Percentiles rank a stretch among this genome's conserved stretches.
Conservation (phyloP, 2,329 filamentous ascomycete species). For the Pseudogymnoascus sp. region DNA sequence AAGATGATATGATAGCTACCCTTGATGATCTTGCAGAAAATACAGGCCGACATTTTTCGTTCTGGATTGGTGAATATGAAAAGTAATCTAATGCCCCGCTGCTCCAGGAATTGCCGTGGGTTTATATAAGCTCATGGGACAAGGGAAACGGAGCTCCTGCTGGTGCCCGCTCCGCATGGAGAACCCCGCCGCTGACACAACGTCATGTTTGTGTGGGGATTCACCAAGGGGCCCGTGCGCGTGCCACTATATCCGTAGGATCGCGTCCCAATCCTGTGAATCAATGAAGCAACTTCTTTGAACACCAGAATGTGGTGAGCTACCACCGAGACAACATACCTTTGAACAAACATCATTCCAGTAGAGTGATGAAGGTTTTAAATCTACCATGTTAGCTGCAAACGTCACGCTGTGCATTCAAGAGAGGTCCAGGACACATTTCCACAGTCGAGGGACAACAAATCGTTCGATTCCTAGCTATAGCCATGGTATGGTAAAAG, state of each 20-base stretch:
- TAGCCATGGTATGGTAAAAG: not conserved
- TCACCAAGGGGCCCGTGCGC: not conserved
- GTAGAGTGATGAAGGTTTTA: not conserved
- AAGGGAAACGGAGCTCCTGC: not conserved
- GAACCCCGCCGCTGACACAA: constrained; percentile 5
- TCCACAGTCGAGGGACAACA: not conserved
- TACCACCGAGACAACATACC: not conserved
- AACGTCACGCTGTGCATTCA: not conserved
- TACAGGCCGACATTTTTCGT: constrained; percentile 59
- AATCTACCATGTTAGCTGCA: not conserved
- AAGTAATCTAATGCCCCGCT: constrained; percentile 1
- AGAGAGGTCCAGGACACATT: not conserved
- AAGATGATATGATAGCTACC: constrained; percentile 39
- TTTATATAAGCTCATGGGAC: not conserved
- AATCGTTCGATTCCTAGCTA: not conserved
- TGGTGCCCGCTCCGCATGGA: not conserved
- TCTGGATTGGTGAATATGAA: not conserved
- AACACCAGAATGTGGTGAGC: not conserved
- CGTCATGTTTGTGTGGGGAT: constrained; percentile 7
- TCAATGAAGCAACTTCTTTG: not conserved
- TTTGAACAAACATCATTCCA: not conserved
- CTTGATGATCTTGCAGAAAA: constrained; percentile 99
- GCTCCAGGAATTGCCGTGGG: not conserved
- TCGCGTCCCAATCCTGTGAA: not conserved
- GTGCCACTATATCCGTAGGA: not conserved